These are phyloP conservation scores for Leucocoprinus leucothites DNA, from an alignment of 768 basidiomycete species.

Conservation along the genomic window DNA sequence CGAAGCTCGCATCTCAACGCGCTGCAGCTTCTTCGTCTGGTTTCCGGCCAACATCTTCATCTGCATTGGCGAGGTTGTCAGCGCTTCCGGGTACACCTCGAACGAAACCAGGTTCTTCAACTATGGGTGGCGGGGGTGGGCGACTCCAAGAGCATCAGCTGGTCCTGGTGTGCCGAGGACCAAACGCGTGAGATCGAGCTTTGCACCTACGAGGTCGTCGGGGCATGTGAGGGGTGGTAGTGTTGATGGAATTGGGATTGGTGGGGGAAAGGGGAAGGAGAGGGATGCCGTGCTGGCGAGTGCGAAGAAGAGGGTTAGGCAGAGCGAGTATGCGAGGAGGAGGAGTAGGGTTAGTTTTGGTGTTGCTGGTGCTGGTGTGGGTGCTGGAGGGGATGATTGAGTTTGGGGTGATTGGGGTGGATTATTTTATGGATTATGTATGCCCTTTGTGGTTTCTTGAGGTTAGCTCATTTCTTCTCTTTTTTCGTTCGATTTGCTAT, in stretches of 20 bases:
- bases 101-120: conserved; percentile 20
- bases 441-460: too few relatives aligned
- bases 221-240: not conserved
- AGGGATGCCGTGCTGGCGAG: conserved; percentile 47
- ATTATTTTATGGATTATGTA: too few relatives aligned
- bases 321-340: conserved; percentile 70
- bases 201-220: conserved; percentile 36
- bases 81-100: conserved; percentile 13
- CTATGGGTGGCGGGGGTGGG: conserved; percentile 19
- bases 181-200: conserved; percentile 44
- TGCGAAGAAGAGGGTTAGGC: conserved; percentile 70
- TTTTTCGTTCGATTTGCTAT: too few relatives aligned
- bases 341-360: conserved; percentile 34
- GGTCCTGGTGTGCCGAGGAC: not conserved
- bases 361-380: conserved; percentile 2
- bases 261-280: conserved; percentile 21
- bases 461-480: too few relatives aligned
- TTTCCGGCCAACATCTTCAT: not conserved
- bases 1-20: conserved; percentile 71
- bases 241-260: conserved; percentile 20
- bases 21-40: conserved; percentile 30
- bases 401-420: too few relatives aligned
- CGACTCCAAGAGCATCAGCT: too few relatives aligned
- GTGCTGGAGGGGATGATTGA: not conserved
- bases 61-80: conserved; percentile 9